A percentile compares a stretch with the other conserved stretches of the same genome.
phyloP scores from a whole-genome alignment of 495 filamentous ascomycete genomes.

The Penicillium egyptiacum region DNA sequence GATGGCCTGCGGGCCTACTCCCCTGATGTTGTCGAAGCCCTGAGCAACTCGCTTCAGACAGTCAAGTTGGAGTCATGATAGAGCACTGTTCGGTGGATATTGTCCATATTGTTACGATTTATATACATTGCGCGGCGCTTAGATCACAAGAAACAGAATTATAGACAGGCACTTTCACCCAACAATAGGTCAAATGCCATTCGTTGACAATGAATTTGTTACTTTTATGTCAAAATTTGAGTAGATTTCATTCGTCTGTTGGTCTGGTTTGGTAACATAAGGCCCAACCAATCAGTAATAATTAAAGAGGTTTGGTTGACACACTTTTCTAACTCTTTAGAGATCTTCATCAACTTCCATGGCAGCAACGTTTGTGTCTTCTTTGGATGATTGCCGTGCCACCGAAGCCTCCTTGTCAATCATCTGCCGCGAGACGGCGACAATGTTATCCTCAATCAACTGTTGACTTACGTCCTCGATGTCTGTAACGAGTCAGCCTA shows the following conservation, averaged over 20 bases:
- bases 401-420: slow-evolving; percentile 95
- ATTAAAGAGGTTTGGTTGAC: slow-evolving; percentile 27
- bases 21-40: slow-evolving; percentile 18
- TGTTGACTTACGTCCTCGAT: slow-evolving; percentile 93
- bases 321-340: slow-evolving; percentile 37
- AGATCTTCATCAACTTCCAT: slow-evolving; percentile 64
- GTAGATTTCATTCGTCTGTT: slow-evolving; percentile 9
- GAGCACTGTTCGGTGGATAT: background rate
- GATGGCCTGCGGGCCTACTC: slow-evolving; percentile 16
- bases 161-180: background rate
- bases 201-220: background rate
- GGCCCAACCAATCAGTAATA: slow-evolving; percentile 7
- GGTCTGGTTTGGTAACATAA: slow-evolving; percentile 6
- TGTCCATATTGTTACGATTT: slow-evolving; percentile 14
- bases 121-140: slow-evolving; percentile 23
- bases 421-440: slow-evolving; percentile 94
- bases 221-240: background rate
- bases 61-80: slow-evolving; percentile 20
- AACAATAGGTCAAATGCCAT: background rate
- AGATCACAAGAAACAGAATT: background rate
- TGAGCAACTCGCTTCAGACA: slow-evolving; percentile 19
- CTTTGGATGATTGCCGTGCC: slow-evolving; percentile 55
- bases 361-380: slow-evolving; percentile 51
- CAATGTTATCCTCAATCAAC: slow-evolving; percentile 98
- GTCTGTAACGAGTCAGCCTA: slow-evolving; percentile 50